Evolutionary conservation across 2,329 filamentous ascomycete species (phyloP).

Genomic region (Colletotrichum gigasporum): DNA sequence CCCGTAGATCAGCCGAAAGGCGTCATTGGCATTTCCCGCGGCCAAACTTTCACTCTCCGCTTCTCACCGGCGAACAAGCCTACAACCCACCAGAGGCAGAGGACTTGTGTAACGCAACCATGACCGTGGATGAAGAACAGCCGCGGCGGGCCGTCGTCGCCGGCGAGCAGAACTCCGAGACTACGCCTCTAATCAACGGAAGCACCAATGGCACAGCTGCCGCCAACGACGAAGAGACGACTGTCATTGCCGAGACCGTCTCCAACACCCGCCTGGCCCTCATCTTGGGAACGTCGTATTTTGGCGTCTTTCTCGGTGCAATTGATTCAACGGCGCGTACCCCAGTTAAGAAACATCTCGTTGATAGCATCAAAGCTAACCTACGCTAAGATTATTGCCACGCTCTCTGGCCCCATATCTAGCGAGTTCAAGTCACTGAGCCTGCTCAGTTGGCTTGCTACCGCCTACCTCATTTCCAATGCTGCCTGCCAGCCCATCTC

Average conservation of each 20-base stretch:
- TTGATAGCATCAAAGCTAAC: background rate
- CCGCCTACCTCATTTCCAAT: constrained; percentile 88
- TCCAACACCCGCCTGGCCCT: constrained; percentile 59
- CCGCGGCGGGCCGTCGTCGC: background rate
- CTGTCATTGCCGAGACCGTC: constrained; percentile 58
- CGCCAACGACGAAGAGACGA: constrained; percentile 52
- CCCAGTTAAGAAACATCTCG: background rate
- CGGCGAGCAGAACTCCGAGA: constrained; percentile 21
- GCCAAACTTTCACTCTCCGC: background rate
- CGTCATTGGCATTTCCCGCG: background rate
- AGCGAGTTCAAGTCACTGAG: constrained; percentile 84
- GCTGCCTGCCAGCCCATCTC: constrained; percentile 87
- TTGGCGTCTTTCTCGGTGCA: constrained; percentile 72
- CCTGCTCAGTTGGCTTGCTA: constrained; percentile 87
- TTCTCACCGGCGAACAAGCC: background rate
- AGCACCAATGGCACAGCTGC: background rate
- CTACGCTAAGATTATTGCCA: constrained; percentile 71
- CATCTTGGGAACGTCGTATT: constrained; percentile 62
- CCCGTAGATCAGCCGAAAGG: constrained; percentile 22
- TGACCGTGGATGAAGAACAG: constrained; percentile 25
- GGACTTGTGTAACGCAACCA: background rate
- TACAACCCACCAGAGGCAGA: background rate
- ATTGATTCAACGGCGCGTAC: constrained; percentile 57
- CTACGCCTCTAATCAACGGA: constrained; percentile 29
- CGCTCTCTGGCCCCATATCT: constrained; percentile 83